phyloP scores from a whole-genome alignment of 2,329 filamentous ascomycete species.

The Ophiostoma sp. region DNA sequence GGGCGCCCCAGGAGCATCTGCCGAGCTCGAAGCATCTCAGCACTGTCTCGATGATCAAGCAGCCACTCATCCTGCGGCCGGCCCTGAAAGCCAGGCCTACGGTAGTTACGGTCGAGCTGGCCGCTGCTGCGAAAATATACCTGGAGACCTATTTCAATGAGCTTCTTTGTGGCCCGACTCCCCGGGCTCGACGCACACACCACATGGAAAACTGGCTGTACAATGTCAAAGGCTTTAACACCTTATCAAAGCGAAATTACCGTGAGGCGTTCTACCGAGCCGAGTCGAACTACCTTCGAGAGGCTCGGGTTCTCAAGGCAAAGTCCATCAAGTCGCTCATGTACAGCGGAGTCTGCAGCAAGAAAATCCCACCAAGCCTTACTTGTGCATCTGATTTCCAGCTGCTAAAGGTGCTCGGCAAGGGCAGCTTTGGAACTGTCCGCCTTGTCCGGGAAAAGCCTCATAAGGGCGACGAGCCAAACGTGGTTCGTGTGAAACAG shows the following conservation, averaged over 20 bases:
- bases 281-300: conserved; percentile 70
- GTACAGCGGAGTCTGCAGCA: neutral
- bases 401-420: conserved; percentile 74
- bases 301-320: conserved; percentile 63
- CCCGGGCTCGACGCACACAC: conserved; percentile 56
- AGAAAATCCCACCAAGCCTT: neutral
- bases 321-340: conserved; percentile 16
- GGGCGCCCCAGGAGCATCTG: neutral
- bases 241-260: conserved; percentile 48
- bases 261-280: conserved; percentile 56
- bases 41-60: neutral
- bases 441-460: conserved; percentile 68
- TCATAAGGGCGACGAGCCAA: neutral
- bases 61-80: neutral
- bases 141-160: conserved; percentile 79
- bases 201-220: conserved; percentile 61
- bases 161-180: conserved; percentile 52
- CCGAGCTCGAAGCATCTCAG: neutral
- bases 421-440: conserved; percentile 92
- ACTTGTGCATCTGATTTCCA: conserved; percentile 59
- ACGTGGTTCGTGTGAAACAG: conserved; percentile 7
- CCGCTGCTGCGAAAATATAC: conserved; percentile 75
- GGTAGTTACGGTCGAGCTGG: conserved; percentile 64
- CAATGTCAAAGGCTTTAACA: conserved; percentile 45
- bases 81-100: conserved; percentile 30